Evolutionary conservation across 805 yeast species (phyloP), one percentile per base, ranked within the genome.

Genomic region (Starmerella bacillaris): DNA sequence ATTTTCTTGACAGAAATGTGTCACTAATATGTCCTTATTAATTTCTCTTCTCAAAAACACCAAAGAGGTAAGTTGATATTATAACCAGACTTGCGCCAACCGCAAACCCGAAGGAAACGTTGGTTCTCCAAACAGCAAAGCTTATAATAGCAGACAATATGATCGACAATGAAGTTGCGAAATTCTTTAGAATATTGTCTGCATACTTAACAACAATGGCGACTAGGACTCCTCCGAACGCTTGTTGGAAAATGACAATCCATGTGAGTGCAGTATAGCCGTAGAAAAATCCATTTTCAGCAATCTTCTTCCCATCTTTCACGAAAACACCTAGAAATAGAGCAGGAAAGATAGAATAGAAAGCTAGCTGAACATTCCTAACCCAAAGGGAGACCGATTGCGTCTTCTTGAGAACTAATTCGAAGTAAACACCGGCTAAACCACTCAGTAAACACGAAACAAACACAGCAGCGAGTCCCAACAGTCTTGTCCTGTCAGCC

Each of bases 381-480:
- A 53, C 47, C 64, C 64, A 59, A 16, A 59, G 48, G 21, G 58
- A 48, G 16, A 53, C 55, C 22, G 53, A 49, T 34, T 46, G 49
- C 15, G 57, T 37, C 27, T 59, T 59, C 43, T 59, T 59, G 34
- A 59, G 51, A 20, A 57, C 61, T 43, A 57, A 57, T 35, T 59
- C 64, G 42, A 59, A 58, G 48, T 59, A 59, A 27, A 59, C 60
- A n/a, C 64, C 64, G 4, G 64, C 64, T 26, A 59, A 47, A 5
- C 64, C 64, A 17, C 57, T 50, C 27, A 59, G 43, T 6, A 55
- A 40, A 39, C 64, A 59, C 8, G 64, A 62, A 19, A 51, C 33
- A 5, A 48, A 34, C 21, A 59, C 64, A 9, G 63, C 60, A 8
- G 50, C 35, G 5, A 59, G 44, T 2, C 64, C 64, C 3, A 54